Evolutionary conservation across 495 filamentous ascomycete genomes (phyloP).

Genomic region (Astrocystis sublimbata): DNA sequence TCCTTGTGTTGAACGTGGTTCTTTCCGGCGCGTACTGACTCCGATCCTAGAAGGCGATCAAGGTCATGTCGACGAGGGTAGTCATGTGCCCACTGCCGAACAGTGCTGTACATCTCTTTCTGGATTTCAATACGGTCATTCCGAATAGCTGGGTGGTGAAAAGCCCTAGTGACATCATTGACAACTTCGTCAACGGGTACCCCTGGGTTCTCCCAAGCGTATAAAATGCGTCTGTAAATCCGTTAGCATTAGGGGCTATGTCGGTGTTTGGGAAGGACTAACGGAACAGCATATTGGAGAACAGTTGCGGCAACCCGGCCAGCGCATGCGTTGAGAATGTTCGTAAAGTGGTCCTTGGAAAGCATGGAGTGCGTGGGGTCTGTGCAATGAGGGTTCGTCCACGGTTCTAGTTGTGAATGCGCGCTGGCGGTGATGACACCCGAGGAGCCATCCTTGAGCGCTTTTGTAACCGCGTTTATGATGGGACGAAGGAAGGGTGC

Average conservation of each 20-base stretch:
- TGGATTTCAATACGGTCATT: constrained; percentile 75
- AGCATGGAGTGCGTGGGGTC: constrained; percentile 94
- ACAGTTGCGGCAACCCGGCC: constrained; percentile 78
- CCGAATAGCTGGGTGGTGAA: constrained; percentile 86
- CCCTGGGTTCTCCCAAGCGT: constrained; percentile 84
- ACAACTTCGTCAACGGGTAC: constrained; percentile 78
- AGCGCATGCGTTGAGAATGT: constrained; percentile 84
- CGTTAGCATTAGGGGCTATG: neutral
- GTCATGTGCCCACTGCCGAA: constrained; percentile 72
- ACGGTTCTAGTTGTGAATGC: constrained; percentile 85
- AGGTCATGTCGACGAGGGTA: constrained; percentile 65
- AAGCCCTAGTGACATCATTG: constrained; percentile 71
- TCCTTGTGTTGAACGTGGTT: constrained; percentile 61
- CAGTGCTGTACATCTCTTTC: constrained; percentile 79
- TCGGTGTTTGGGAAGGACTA: constrained; percentile 25
- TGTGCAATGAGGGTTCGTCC: constrained; percentile 81
- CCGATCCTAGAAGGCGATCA: constrained; percentile 68
- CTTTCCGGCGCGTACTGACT: constrained; percentile 75
- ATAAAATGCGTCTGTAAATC: constrained; percentile 64
- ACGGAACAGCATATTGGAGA: constrained; percentile 79
- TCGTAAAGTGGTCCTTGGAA: constrained; percentile 95
- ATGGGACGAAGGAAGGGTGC: constrained; percentile 89
- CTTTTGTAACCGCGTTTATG: constrained; percentile 80
- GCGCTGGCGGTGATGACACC: constrained; percentile 77
- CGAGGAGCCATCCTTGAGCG: constrained; percentile 79